Percentiles rank a stretch among this genome's conserved stretches.
Evolutionary conservation across 2,329 filamentous ascomycete species (phyloP).

Genomic region (Rhynchosporium secalis): DNA sequence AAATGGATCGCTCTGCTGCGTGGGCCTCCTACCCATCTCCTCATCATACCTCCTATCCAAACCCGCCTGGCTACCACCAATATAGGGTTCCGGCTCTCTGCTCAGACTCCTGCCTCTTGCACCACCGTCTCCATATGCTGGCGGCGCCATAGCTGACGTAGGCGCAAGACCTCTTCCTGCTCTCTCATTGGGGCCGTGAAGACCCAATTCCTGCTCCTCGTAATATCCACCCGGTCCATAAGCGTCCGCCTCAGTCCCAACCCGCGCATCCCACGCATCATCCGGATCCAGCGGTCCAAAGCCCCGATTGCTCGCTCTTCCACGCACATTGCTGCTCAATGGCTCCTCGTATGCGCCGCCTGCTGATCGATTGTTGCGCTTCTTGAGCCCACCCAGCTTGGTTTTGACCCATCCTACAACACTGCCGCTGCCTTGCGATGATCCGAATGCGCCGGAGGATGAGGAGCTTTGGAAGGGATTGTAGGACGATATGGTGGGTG

Average conservation of each 20-base stretch:
- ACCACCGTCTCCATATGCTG: slow-evolving; percentile 46
- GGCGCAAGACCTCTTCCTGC: slow-evolving; percentile 49
- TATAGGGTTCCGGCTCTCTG: slow-evolving; percentile 46
- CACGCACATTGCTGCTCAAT: slow-evolving; percentile 42
- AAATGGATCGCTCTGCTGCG: slow-evolving; percentile 60
- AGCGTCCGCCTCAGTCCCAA: slow-evolving; percentile 69
- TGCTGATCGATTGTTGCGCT: slow-evolving; percentile 64
- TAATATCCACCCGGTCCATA: slow-evolving; percentile 65
- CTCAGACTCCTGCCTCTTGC: slow-evolving; percentile 45
- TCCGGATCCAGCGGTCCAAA: slow-evolving; percentile 76
- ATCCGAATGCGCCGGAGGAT: slow-evolving; percentile 45
- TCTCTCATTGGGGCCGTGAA: slow-evolving; percentile 41
- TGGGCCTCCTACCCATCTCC: slow-evolving; percentile 45
- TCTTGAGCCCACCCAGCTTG: slow-evolving; percentile 62
- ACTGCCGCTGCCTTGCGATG: slow-evolving; percentile 64
- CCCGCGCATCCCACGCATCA: slow-evolving; percentile 81
- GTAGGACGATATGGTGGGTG: slow-evolving; percentile 65
- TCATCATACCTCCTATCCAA: slow-evolving; percentile 48
- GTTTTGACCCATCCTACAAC: slow-evolving; percentile 72
- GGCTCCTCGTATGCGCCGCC: slow-evolving; percentile 70
- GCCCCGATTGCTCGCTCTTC: slow-evolving; percentile 51
- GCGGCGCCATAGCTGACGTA: slow-evolving; percentile 21
- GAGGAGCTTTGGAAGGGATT: slow-evolving; percentile 60
- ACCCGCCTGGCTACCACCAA: slow-evolving; percentile 43
- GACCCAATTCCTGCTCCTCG: slow-evolving; percentile 73